phyloP scores from a whole-genome alignment of 2,329 filamentous ascomycete species.

The Orbilia quercus region DNA sequence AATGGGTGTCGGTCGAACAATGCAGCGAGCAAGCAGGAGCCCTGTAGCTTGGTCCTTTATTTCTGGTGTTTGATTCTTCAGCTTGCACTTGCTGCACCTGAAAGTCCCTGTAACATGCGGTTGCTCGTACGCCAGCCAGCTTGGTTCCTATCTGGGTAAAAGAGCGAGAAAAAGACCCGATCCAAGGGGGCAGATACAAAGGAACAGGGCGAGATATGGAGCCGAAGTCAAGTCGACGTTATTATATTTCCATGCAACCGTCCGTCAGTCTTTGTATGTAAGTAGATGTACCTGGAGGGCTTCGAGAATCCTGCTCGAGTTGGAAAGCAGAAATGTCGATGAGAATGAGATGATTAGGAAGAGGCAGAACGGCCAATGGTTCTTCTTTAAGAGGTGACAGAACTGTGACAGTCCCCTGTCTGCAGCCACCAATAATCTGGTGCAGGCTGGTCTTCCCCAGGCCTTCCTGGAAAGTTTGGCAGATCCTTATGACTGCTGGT shows the following conservation, averaged over 20 bases:
- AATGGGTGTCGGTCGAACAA: conserved; percentile 40
- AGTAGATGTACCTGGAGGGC: conserved; percentile 13
- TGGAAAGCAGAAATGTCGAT: conserved; percentile 50
- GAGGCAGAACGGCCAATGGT: conserved; percentile 33
- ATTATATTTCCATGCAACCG: conserved; percentile 25
- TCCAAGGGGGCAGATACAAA: conserved; percentile 40
- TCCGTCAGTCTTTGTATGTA: conserved; percentile 30
- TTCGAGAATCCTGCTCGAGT: conserved; percentile 53
- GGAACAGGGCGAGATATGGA: conserved; percentile 41
- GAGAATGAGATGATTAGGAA: conserved; percentile 20
- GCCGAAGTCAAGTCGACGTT: conserved; percentile 33
- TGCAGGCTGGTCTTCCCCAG: conserved; percentile 35
- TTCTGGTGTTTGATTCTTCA: conserved; percentile 37
- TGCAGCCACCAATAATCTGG: conserved; percentile 47
- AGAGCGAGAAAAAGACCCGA: conserved; percentile 45
- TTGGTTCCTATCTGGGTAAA: conserved; percentile 45
- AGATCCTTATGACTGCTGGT: conserved; percentile 46
- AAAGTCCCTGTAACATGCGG: conserved; percentile 30
- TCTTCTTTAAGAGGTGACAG: conserved; percentile 49
- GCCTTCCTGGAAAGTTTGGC: conserved; percentile 40
- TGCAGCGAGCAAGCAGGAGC: conserved; percentile 46
- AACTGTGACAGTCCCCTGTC: conserved; percentile 53
- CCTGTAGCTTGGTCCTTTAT: conserved; percentile 28
- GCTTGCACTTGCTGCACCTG: conserved; percentile 32
- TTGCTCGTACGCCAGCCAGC: too few relatives aligned